Base-by-base conservation (phyloP, 352 stramenopile species). In the Pythium diclinum region DNA sequence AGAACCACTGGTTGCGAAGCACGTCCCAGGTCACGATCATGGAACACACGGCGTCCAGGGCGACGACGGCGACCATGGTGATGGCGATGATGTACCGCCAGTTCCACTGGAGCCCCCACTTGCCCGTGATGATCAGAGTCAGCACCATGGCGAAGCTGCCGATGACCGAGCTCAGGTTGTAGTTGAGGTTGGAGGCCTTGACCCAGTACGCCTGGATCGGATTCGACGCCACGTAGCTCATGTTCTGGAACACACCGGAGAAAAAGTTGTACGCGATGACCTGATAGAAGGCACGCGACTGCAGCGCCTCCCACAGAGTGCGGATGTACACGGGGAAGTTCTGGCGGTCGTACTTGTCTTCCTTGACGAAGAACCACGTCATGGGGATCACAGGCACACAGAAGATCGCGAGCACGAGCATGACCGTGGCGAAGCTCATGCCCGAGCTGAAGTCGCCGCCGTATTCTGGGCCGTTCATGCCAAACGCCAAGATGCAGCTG, bases 351-450 rank as follows among this genome's bases (percentile, higher is more conserved):
- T 65, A 58, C 61, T 76, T 75, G 30, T 67, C 34, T 38, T 83
- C 75, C 1, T 72, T 9, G 23, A 81, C 34, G 55, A 78, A 74
- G 46, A 78, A 71, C 54, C 61, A 79, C 9, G 66, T 75, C 19
- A 76, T 44, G 5, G 49, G 52, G 23, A 78, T 49, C 5, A 75
- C 59, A 0, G 68, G 68, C 42, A 75, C 36, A 48, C 56, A 68
- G 68, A 69, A 71, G 48, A 76, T 72, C 7, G 44, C 68, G 44
- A 74, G 62, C 30, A 72, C 56, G n/a, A 73, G 59, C 57, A 71
- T 69, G 40, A 75, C 36, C 23, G 51, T 21, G 10, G 66, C 49
- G n/a, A 74, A 73, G 14, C n/a, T 55, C 21, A 79, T 16, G 42
- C 54, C 30, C n/a, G 65, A 76, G 47, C 42, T 32, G 40, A 75